Percentiles rank a stretch among this genome's conserved stretches.
phyloP scores from a whole-genome alignment of 2,329 filamentous ascomycete genomes.

The Fusarium pininemorale region DNA sequence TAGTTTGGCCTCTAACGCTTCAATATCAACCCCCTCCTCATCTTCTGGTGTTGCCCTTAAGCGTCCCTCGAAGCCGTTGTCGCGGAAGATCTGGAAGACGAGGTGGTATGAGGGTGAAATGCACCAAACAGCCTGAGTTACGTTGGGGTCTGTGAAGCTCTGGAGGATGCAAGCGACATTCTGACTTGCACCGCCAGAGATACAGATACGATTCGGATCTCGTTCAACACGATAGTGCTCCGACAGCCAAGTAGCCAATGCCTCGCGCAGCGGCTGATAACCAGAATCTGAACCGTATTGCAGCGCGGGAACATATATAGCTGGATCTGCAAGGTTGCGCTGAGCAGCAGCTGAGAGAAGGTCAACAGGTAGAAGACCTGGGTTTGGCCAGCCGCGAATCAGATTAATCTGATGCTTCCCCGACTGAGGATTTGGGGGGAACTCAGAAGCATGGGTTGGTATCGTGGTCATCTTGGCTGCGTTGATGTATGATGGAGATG shows the following conservation, averaged over 20 bases:
- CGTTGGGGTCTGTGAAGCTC: constrained; percentile 81
- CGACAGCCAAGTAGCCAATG: constrained; percentile 76
- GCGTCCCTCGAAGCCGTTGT: constrained; percentile 75
- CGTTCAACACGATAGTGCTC: constrained; percentile 62
- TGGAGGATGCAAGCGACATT: constrained; percentile 80
- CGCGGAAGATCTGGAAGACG: constrained; percentile 85
- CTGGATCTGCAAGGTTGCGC: constrained; percentile 67
- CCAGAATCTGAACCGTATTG: constrained; percentile 84
- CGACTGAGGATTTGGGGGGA: constrained; percentile 33
- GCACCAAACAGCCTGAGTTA: constrained; percentile 81
- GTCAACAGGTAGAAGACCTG: constrained; percentile 69
- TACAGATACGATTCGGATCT: constrained; percentile 71
- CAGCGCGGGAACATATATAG: constrained; percentile 70
- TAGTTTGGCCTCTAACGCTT: constrained; percentile 50
- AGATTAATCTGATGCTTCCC: constrained; percentile 66
- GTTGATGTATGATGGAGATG: not conserved
- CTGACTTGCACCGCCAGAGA: constrained; percentile 88
- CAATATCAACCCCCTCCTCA: constrained; percentile 77
- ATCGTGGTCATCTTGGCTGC: constrained; percentile 3
- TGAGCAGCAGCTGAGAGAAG: constrained; percentile 69
- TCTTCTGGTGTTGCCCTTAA: constrained; percentile 80
- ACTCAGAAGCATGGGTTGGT: constrained; percentile 19
- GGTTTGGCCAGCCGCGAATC: constrained; percentile 73
- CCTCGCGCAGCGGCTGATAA: constrained; percentile 72
- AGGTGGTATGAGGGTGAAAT: constrained; percentile 85